These are phyloP conservation scores for Posidonia australis DNA, from an alignment of 106 monocot genomes.

Conservation along the genomic window DNA sequence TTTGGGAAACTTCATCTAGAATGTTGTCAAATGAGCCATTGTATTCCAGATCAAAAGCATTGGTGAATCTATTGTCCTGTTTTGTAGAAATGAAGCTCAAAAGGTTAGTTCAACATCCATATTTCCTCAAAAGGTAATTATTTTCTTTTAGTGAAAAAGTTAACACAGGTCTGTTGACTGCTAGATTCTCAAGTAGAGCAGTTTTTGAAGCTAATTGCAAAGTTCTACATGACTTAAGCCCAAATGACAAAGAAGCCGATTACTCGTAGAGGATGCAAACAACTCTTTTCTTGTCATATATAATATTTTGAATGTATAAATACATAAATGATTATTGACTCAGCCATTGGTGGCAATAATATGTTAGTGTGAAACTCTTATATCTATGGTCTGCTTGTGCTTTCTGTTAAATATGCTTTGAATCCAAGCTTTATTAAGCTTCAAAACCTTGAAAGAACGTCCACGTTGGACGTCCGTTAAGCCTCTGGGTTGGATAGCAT, in stretches of 20 bases:
- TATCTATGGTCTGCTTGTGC: too few species aligned
- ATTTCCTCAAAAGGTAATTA: not conserved
- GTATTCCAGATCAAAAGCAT: slow-evolving; percentile 51
- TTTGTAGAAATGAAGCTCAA: slow-evolving; percentile 80
- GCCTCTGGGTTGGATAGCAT: too few species aligned
- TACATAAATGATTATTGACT: too few species aligned
- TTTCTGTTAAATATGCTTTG: too few species aligned
- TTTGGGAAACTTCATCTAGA: slow-evolving; percentile 20
- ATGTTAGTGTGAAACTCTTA: too few species aligned
- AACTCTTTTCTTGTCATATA: slow-evolving; percentile 42
- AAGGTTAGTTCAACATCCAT: slow-evolving; percentile 29
- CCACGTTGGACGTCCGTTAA: too few species aligned
- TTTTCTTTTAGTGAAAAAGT: not conserved
- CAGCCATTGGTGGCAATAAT: too few species aligned
- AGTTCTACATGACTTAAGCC: slow-evolving; percentile 75
- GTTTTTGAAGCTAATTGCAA: slow-evolving; percentile 50
- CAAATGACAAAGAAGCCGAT: slow-evolving; percentile 60
- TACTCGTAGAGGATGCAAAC: slow-evolving; percentile 57
- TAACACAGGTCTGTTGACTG: not conserved
- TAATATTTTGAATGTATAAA: too few species aligned
- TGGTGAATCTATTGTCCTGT: slow-evolving; percentile 53
- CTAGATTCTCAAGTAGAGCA: slow-evolving; percentile 77
- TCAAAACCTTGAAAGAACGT: too few species aligned
- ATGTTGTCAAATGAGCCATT: slow-evolving; percentile 47
- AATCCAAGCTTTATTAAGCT: too few species aligned